Base-by-base conservation (phyloP, 2,329 filamentous ascomycete species). In the Phaeoacremonium minimum region DNA sequence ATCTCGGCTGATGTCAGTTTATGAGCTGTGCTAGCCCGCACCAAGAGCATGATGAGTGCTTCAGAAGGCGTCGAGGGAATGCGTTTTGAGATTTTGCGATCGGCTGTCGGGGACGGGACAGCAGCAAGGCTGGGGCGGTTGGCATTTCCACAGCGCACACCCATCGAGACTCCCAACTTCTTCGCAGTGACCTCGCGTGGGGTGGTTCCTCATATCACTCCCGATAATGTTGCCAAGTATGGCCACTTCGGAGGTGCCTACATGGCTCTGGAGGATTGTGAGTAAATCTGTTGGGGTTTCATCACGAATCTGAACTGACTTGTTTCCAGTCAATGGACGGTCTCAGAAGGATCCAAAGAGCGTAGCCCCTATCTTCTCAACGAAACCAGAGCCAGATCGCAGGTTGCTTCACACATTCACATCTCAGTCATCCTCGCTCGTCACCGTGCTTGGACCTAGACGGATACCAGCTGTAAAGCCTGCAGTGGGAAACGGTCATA, bases 221-320 rank as follows among this genome's bases (percentile, higher is more conserved):
- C 89, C 28, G 93, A 98, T 66, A 85, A 85, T 43, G 69, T 93
- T 46, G 58, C 64, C 28, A 81, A 78, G 37, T 70, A 84, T 50
- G 80, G 82, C 1, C 57, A 73, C 5, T 69, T 94, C 41, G 67
- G 69, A 18, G 85, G 85, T 17, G 71, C 87, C 4, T 95, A 95
- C 56, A 69, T 93, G 52, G 87, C 85, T 1, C 66, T 97, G 18
- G 93, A 98, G 69, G 93, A 98, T 61, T 97, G 93, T 96, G 72
- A 62, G 85, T 62, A 4, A 6, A 34, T 8, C 12, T 17, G 5
- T 60, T 18, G 26, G n/a, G n/a, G n/a, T n/a, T n/a, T n/a, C n/a
- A n/a, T n/a, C n/a, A n/a, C n/a, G n/a, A n/a, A n/a, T n/a, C n/a
- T n/a, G 9, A n/a, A 26, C 29, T 40, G 37, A 39, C 29, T 18